Evolutionary conservation across 495 filamentous ascomycete genomes (phyloP).

Genomic region (Podospora pseudopauciseta): DNA sequence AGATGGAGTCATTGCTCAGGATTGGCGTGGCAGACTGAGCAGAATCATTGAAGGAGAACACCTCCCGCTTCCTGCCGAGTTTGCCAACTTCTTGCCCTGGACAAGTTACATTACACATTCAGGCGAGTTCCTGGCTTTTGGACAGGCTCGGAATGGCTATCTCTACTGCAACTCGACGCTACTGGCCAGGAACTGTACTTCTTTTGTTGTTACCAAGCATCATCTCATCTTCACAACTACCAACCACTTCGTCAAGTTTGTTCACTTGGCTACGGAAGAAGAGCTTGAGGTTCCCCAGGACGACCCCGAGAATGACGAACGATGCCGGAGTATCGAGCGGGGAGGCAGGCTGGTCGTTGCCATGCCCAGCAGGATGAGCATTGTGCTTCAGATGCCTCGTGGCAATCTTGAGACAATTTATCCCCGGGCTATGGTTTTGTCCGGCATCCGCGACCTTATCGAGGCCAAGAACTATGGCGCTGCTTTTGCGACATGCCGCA

Average conservation of each 20-base stretch:
- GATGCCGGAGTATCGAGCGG: slow-evolving; percentile 88
- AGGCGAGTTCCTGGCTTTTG: slow-evolving; percentile 49
- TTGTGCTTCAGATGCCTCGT: slow-evolving; percentile 88
- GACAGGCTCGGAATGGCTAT: slow-evolving; percentile 66
- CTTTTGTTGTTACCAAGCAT: slow-evolving; percentile 73
- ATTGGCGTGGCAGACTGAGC: slow-evolving; percentile 36
- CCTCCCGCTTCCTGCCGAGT: slow-evolving; percentile 15
- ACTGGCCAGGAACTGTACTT: slow-evolving; percentile 82
- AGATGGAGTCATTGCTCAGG: slow-evolving; percentile 33
- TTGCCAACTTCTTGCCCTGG: slow-evolving; percentile 53
- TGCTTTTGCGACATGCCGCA: slow-evolving; percentile 83
- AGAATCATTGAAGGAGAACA: slow-evolving; percentile 14
- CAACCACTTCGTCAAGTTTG: slow-evolving; percentile 87
- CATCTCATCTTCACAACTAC: slow-evolving; percentile 91
- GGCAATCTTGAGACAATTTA: slow-evolving; percentile 96
- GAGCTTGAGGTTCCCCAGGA: slow-evolving; percentile 80
- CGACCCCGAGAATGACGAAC: slow-evolving; percentile 85
- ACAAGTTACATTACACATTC: slow-evolving; percentile 42
- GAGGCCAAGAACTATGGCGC: slow-evolving; percentile 72
- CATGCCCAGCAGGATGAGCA: slow-evolving; percentile 77
- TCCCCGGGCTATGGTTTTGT: slow-evolving; percentile 85
- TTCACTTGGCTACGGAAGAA: slow-evolving; percentile 68
- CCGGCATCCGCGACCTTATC: slow-evolving; percentile 77
- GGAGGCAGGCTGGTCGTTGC: slow-evolving; percentile 82
- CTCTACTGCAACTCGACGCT: slow-evolving; percentile 73